Evolutionary conservation across 169 alveolate genomes (phyloP), one percentile per base, ranked within the genome.

Genomic region (Babesia caballi): DNA sequence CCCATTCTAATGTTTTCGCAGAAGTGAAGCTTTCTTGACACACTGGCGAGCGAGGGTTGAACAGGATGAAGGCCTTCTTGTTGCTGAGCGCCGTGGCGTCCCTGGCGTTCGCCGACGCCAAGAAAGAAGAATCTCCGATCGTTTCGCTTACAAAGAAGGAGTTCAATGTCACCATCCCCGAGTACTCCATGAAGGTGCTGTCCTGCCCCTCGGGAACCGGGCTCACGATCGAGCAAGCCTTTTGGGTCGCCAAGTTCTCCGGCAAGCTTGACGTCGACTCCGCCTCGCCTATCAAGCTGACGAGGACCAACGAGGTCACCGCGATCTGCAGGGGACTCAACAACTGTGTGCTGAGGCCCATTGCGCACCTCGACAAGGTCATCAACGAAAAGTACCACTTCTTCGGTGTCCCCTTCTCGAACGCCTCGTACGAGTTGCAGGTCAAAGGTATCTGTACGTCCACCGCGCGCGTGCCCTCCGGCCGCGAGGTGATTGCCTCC

Each of bases 341-440:
- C 71, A 53, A 56, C 60, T 77, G 85, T 41, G 42, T 77, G 33
- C 72, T 77, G 27, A 49, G 57, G 47, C 85, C 85, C 11, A 19
- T 53, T 7, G 72, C 75, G 11, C 66, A 51, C 49, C 25, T 52
- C 35, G 73, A 65, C 35, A 19, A 33, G 17, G 73, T 63, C 4
- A 40, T 7, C n/a, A 50, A 67, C 47, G 51, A 44, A 6, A 23
- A 12, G 32, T 30, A 49, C 74, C 23, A 35, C 56, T 77, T 67
- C 71, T 40, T 77, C 41, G 85, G 85, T 23, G 53, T 49, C n/a
- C 85, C 85, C 7, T 17, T 77, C 33, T 17, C 49, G 38, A 42
- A 58, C 19, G 66, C 66, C 21, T 14, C 3, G 19, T 77, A 77
- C 66, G 35, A 41, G 42, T 36, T 77, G 27, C 30, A 54, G 19